These are phyloP conservation scores for Gypsophila paniculata DNA, from an alignment of 179 eudicot genomes.

Conservation along the genomic window DNA sequence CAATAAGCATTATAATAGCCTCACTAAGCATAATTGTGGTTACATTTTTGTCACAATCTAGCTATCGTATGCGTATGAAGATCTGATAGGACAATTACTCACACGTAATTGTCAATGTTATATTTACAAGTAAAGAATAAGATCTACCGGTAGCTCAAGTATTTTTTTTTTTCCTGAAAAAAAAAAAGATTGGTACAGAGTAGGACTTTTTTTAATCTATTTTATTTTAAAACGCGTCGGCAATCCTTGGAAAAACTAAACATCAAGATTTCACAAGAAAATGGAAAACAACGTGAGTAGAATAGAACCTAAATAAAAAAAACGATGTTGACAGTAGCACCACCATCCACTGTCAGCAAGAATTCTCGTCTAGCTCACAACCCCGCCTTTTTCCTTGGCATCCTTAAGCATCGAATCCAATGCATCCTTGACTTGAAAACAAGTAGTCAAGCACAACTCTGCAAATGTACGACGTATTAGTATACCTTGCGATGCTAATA, in stretches of 20 bases:
- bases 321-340: slow-evolving; percentile 89
- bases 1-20: too few relatives aligned
- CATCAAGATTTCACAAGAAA: neutral
- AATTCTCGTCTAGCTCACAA: slow-evolving; percentile 62
- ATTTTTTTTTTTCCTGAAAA: too few relatives aligned
- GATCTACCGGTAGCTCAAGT: too few relatives aligned
- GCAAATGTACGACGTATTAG: slow-evolving; percentile 77
- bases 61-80: too few relatives aligned
- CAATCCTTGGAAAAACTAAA: neutral
- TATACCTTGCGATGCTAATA: slow-evolving; percentile 87
- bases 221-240: too few relatives aligned
- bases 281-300: neutral
- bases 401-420: slow-evolving; percentile 95
- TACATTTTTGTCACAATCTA: too few relatives aligned
- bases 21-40: too few relatives aligned
- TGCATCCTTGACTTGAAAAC: slow-evolving; percentile 94
- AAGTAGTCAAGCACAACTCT: slow-evolving; percentile 93
- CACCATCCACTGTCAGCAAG: slow-evolving; percentile 92
- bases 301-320: slow-evolving; percentile 68
- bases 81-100: too few relatives aligned
- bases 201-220: too few relatives aligned
- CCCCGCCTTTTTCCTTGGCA: slow-evolving; percentile 57
- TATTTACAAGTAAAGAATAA: too few relatives aligned
- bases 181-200: too few relatives aligned
- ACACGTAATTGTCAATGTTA: too few relatives aligned